These are phyloP conservation scores for Chaetomidium leptoderma DNA, from an alignment of 495 filamentous ascomycete species.

Conservation along the genomic window DNA sequence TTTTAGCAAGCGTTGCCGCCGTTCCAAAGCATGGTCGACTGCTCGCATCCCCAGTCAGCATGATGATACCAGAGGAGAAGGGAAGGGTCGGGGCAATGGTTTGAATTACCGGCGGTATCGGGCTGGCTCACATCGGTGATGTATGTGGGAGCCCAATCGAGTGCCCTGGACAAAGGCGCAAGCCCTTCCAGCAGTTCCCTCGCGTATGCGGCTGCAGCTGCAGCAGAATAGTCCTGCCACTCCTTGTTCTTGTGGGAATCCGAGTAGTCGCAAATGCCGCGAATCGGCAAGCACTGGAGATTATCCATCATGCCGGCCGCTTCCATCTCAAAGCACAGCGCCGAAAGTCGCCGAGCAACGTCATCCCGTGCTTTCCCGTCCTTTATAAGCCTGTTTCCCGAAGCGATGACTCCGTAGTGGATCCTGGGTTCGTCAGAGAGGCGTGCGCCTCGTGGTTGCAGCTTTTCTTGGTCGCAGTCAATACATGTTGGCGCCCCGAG, in stretches of 20 bases:
- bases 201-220: slow-evolving; percentile 33
- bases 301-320: slow-evolving; percentile 23
- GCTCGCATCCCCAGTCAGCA: background rate
- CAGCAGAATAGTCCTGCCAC: slow-evolving; percentile 37
- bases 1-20: slow-evolving; percentile 23
- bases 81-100: background rate
- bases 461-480: slow-evolving; percentile 7
- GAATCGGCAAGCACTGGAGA: slow-evolving; percentile 33
- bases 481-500: slow-evolving; percentile 4
- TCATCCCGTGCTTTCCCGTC: slow-evolving; percentile 30
- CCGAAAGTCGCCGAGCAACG: slow-evolving; percentile 19
- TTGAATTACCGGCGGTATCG: slow-evolving; percentile 9
- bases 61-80: slow-evolving; percentile 5
- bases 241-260: slow-evolving; percentile 39
- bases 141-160: slow-evolving; percentile 2
- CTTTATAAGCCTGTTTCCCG: slow-evolving; percentile 40
- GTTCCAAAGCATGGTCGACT: slow-evolving; percentile 1
- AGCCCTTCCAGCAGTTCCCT: slow-evolving; percentile 22
- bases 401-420: slow-evolving; percentile 41
- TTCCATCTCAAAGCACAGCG: slow-evolving; percentile 32
- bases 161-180: slow-evolving; percentile 7
- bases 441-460: slow-evolving; percentile 1
- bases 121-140: background rate
- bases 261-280: slow-evolving; percentile 40
- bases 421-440: slow-evolving; percentile 12